A percentile compares a stretch with the other conserved stretches of the same genome.
These are phyloP conservation scores for Cynanchum wilfordii DNA, from an alignment of 257 asterid genomes.

Conservation along the genomic window DNA sequence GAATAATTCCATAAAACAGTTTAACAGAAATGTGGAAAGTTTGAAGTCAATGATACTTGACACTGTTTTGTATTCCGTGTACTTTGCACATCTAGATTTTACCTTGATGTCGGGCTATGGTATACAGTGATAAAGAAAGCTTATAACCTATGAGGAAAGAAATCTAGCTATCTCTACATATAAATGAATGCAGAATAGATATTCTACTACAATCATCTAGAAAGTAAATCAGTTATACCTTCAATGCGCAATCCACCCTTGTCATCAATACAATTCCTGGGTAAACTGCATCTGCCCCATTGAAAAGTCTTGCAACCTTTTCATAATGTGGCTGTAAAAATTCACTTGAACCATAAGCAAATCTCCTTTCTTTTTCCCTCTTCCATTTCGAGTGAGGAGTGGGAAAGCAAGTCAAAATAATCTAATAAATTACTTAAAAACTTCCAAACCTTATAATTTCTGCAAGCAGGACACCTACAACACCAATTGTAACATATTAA, in stretches of 20 bases:
- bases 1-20: not conserved
- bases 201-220: conserved; percentile 1
- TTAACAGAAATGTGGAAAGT: not conserved
- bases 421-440: conserved; percentile 3
- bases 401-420: not conserved
- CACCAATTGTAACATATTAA: conserved; percentile 20
- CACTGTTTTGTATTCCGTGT: not conserved
- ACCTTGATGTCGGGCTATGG: not conserved
- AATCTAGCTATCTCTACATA: not conserved
- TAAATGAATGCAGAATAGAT: not conserved
- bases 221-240: conserved; percentile 51
- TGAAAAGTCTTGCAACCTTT: conserved; percentile 84
- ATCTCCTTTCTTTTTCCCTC: not conserved
- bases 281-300: conserved; percentile 81
- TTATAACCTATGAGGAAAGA: not conserved
- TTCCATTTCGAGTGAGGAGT: not conserved
- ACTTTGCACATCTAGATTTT: not conserved
- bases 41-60: not conserved
- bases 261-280: conserved; percentile 83
- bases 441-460: conserved; percentile 72
- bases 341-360: conserved; percentile 23
- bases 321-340: conserved; percentile 85
- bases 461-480: conserved; percentile 99
- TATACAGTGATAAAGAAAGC: not conserved
- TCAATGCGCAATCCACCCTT: conserved; percentile 85